Evolutionary conservation across 192 early-diverging fungal genomes (phyloP), one percentile per base, ranked within the genome.

Genomic region (Gorgonomyces haynaldii): DNA sequence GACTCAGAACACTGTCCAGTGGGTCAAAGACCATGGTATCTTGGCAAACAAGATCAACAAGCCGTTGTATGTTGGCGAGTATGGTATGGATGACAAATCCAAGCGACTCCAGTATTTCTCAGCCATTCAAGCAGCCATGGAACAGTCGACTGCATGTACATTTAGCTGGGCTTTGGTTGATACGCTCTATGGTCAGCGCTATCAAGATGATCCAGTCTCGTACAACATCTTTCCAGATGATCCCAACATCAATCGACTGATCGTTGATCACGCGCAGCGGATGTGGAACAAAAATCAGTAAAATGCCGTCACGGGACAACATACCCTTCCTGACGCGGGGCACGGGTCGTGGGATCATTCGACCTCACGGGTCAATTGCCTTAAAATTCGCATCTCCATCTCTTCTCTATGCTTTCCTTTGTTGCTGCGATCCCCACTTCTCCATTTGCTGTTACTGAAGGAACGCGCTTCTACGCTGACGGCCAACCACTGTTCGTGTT

Each of bases 401-500:
- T 44, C 12, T 4, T 15, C 4, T 46, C 15, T 5, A 47, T 16
- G 26, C 9, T 19, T 16, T 34, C 13, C 23, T 56, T 47, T 80
- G 39, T 61, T 69, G 4, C 43, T 82, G 19, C 55, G 21, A 45
- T 45, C n/a, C n/a, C n/a, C n/a, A n/a, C n/a, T n/a, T n/a, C n/a
- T 35, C 22, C 13, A 20, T 78, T 73, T 49, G 64, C 77, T 2
- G 39, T 50, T 0, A 67, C 72, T 19, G 35, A 38, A 13, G 70
- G 65, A 10, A 60, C 62, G 0, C 32, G 49, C 0, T 74, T 79
- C 8, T 34, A 37, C 16, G 54, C 42, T 7, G 24, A 64, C 31
- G 56, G 56, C 10, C 36, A 51, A 13, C 34, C 48, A 17, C 67
- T 70, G 38, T 42, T 40, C 9, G 43, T 80, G 1, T 57, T 45